Conservation (phyloP, 78 protist species). For the Planoprotostelium fungivorum region DNA sequence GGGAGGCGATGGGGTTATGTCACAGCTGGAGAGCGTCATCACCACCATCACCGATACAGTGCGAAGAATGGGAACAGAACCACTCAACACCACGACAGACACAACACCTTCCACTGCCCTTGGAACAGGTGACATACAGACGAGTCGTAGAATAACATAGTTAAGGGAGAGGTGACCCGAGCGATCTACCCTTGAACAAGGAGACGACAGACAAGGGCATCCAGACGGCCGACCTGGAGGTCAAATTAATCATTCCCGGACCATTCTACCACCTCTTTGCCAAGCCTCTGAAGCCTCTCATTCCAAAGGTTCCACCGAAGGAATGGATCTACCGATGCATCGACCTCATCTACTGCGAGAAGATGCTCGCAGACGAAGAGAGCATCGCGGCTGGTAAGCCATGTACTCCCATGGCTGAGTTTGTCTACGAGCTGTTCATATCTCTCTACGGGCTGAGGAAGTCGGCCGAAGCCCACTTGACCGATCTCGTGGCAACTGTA, state of each 20-base stretch:
- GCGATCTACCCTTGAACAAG: neutral
- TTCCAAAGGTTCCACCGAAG: neutral
- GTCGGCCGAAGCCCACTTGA: neutral
- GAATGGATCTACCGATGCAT: neutral
- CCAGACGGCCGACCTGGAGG: neutral
- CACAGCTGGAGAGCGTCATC: neutral
- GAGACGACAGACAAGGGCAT: neutral
- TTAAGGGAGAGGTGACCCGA: too few relatives aligned
- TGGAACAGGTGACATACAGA: too few relatives aligned
- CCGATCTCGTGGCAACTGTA: neutral
- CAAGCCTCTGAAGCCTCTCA: neutral
- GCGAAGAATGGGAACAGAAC: neutral
- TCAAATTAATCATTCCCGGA: neutral
- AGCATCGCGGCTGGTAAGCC: neutral
- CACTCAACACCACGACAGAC: too few relatives aligned
- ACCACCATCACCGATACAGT: neutral
- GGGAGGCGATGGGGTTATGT: neutral
- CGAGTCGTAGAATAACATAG: too few relatives aligned
- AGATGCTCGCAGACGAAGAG: slow-evolving; percentile 3
- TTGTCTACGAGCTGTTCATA: neutral
- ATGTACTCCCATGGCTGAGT: neutral
- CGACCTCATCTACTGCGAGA: neutral
- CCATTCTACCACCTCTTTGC: neutral
- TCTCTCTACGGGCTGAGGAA: neutral
- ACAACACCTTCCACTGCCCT: too few relatives aligned